Evolutionary conservation across 257 asterid genomes (phyloP).

Genomic region (Nyctanthes arbortristis): DNA sequence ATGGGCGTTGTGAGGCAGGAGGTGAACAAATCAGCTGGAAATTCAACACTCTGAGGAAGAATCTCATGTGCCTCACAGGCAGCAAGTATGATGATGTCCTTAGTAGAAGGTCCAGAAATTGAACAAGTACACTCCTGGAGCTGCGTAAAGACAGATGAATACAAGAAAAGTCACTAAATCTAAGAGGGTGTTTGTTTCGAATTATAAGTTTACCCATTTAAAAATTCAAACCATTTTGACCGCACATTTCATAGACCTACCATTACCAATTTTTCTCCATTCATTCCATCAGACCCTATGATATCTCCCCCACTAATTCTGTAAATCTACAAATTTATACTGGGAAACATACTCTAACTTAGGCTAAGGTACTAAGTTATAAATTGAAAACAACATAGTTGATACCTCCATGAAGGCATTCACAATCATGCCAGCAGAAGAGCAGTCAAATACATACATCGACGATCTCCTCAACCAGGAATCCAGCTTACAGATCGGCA

Average conservation of each 20-base stretch:
- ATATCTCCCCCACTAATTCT: too few relatives aligned
- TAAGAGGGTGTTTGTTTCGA: too few relatives aligned
- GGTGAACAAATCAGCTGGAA: constrained; percentile 97
- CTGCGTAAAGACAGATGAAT: too few relatives aligned
- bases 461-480: constrained; percentile 98
- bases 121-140: constrained; percentile 76
- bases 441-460: constrained; percentile 96
- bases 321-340: too few relatives aligned
- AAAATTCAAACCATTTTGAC: too few relatives aligned
- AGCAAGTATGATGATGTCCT: constrained; percentile 86
- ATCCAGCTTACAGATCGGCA: constrained; percentile 87
- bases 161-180: too few relatives aligned
- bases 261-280: too few relatives aligned
- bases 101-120: constrained; percentile 46
- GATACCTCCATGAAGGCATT: constrained; percentile 83
- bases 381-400: background rate
- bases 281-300: too few relatives aligned
- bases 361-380: background rate
- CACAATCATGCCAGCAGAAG: constrained; percentile 96
- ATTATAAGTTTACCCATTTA: too few relatives aligned
- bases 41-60: constrained; percentile 96
- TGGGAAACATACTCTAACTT: background rate
- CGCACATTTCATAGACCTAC: too few relatives aligned
- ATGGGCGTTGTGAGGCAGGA: constrained; percentile 97
- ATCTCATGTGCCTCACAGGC: constrained; percentile 90